These are phyloP conservation scores for Fomitopsis betulina DNA, from an alignment of 1,284 basidiomycete genomes.

Conservation along the genomic window DNA sequence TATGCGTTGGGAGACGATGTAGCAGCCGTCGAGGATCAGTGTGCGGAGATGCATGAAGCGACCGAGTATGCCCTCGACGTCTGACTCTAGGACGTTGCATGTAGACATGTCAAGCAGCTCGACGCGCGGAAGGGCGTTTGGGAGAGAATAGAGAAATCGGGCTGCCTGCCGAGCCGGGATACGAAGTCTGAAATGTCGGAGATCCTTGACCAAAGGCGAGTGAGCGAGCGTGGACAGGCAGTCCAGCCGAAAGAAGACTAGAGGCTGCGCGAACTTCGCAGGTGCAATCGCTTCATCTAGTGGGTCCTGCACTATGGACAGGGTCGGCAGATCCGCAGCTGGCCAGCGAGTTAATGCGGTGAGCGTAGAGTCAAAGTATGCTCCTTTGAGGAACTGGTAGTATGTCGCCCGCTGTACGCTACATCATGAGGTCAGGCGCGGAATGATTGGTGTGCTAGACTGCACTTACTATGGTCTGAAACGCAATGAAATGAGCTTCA, in stretches of 20 bases:
- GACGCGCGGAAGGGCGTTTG: conserved; percentile 34
- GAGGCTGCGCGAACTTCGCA: conserved; percentile 60
- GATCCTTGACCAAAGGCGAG: conserved; percentile 37
- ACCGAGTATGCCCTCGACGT: conserved; percentile 45
- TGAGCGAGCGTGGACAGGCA: conserved; percentile 40
- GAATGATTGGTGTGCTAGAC: neutral
- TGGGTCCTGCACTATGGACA: conserved; percentile 69
- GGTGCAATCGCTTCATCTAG: conserved; percentile 34
- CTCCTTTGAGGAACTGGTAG: conserved; percentile 67
- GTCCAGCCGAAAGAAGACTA: conserved; percentile 68
- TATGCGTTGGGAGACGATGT: conserved; percentile 32
- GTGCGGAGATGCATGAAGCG: conserved; percentile 41
- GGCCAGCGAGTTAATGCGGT: conserved; percentile 56
- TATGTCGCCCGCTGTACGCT: conserved; percentile 67
- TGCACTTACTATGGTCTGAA: conserved; percentile 62
- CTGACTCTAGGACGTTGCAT: conserved; percentile 40
- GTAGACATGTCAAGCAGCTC: conserved; percentile 60
- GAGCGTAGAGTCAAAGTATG: conserved; percentile 64
- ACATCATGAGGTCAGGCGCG: neutral
- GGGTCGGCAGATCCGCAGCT: conserved; percentile 31
- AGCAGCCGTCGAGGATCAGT: conserved; percentile 52
- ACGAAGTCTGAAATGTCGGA: conserved; percentile 50
- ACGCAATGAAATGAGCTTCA: conserved; percentile 47
- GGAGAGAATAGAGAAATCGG: conserved; percentile 33
- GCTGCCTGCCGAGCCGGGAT: conserved; percentile 55